Percentiles rank a stretch among this genome's conserved stretches.
Conservation (phyloP, 2,329 filamentous ascomycete species). For the Sarocladium oryzae region DNA sequence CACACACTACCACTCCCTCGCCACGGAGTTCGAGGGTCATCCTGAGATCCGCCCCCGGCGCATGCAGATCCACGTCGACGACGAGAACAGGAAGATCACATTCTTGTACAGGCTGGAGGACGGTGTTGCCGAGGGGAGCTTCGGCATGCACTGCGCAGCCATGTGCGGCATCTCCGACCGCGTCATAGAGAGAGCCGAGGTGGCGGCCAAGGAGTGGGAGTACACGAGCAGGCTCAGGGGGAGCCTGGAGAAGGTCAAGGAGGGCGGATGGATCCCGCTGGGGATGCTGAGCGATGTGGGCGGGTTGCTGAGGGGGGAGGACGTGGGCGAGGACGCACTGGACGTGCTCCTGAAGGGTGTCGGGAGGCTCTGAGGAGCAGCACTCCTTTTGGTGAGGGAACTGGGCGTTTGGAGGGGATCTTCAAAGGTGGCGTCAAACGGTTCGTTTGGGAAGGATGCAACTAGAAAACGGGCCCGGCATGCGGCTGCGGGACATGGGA, state of each 20-base stretch:
- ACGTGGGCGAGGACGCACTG: conserved; percentile 44
- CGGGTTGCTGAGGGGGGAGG: conserved; percentile 60
- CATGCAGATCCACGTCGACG: conserved; percentile 94
- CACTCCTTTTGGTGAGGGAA: no score
- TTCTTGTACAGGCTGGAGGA: conserved; percentile 93
- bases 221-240: conserved; percentile 88
- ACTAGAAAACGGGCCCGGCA: no score
- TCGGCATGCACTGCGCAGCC: conserved; percentile 97
- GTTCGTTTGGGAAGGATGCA: no score
- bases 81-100: conserved; percentile 76
- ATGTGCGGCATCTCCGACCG: conserved; percentile 91
- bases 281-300: conserved; percentile 85
- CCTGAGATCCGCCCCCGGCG: conserved; percentile 80
- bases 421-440: no score
- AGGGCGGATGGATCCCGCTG: conserved; percentile 74
- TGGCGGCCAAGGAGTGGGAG: conserved; percentile 88
- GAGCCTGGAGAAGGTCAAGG: conserved; percentile 73
- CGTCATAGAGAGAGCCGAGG: conserved; percentile 81
- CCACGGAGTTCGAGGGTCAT: conserved; percentile 82
- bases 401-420: no score
- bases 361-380: conserved; percentile 41
- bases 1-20: conserved; percentile 93
- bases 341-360: conserved; percentile 56
- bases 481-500: no score
- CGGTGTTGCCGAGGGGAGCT: conserved; percentile 91